phyloP scores from a whole-genome alignment of 2,329 filamentous ascomycete genomes.

The Metarhizium guizhouense region DNA sequence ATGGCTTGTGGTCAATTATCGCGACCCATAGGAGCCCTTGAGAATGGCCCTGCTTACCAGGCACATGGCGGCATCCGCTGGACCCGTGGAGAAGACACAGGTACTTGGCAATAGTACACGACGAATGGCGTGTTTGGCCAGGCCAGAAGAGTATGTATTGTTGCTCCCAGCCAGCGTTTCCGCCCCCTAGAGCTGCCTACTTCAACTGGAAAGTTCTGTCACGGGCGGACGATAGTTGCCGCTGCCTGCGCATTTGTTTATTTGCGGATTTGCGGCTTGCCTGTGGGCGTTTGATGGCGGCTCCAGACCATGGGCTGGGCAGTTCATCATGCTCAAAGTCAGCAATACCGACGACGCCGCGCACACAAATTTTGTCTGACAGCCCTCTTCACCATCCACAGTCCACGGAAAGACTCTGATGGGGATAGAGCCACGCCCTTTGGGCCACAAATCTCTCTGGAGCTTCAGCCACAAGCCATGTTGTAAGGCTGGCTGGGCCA shows the following conservation, averaged over 20 bases:
- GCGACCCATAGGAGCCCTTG: neutral
- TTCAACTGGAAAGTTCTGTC: too few relatives aligned
- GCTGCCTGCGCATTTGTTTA: neutral
- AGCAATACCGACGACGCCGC: neutral
- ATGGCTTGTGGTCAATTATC: neutral
- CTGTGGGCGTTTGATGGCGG: neutral
- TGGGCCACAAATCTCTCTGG: neutral
- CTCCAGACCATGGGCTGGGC: neutral
- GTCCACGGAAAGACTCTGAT: neutral
- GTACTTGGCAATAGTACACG: too few relatives aligned
- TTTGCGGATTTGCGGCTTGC: neutral
- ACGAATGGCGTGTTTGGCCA: too few relatives aligned
- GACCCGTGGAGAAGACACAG: too few relatives aligned
- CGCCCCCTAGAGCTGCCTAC: too few relatives aligned
- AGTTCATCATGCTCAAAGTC: neutral
- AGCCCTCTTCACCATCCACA: neutral
- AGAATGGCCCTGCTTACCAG: neutral
- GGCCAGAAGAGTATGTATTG: too few relatives aligned
- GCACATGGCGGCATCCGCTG: too few relatives aligned
- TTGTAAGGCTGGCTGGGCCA: neutral
- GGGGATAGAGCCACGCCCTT: neutral
- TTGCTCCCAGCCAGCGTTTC: too few relatives aligned
- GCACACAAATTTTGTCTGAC: too few relatives aligned
- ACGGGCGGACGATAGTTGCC: too few relatives aligned
- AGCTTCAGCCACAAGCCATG: neutral